A percentile compares a stretch with the other conserved stretches of the same genome.
Evolutionary conservation across 106 monocot genomes (phyloP).

Genomic region (Agapanthus africanus): DNA sequence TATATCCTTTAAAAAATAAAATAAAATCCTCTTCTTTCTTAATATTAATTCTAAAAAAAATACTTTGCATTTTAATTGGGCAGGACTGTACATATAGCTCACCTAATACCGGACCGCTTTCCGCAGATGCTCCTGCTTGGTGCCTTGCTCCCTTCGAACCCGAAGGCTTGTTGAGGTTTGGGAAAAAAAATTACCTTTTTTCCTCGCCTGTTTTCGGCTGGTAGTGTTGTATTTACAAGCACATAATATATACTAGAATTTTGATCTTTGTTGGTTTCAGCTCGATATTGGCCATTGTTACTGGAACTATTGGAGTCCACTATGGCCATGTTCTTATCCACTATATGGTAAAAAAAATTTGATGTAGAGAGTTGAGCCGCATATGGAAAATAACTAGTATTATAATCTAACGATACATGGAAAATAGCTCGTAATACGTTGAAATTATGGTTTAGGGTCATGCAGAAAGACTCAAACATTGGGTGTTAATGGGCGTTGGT

Average conservation of each 20-base stretch:
- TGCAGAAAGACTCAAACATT: conserved; percentile 36
- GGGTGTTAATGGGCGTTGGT: conserved; percentile 29
- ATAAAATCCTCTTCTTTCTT: background rate
- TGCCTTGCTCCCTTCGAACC: conserved; percentile 84
- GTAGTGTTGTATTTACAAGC: too few species aligned
- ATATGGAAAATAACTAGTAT: background rate
- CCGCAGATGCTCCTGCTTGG: conserved; percentile 50
- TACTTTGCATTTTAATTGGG: too few species aligned
- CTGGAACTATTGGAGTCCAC: conserved; percentile 44
- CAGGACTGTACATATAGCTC: conserved; percentile 54
- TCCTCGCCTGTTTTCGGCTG: too few species aligned
- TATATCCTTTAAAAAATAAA: background rate
- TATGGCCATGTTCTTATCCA: conserved; percentile 53
- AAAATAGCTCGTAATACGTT: background rate
- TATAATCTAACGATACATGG: background rate
- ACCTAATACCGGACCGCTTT: conserved; percentile 44
- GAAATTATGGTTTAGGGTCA: conserved; percentile 19
- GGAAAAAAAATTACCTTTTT: background rate
- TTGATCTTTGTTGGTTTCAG: conserved; percentile 13
- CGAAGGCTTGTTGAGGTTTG: conserved; percentile 75
- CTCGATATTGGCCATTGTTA: conserved; percentile 41
- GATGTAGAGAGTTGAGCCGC: too few species aligned
- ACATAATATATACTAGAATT: background rate
- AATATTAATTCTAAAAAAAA: background rate
- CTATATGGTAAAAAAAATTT: conserved; percentile 42